Base-by-base conservation (phyloP, 225 moss, liverwort and hornwort genomes). In the Thuidium tamariscinum region DNA sequence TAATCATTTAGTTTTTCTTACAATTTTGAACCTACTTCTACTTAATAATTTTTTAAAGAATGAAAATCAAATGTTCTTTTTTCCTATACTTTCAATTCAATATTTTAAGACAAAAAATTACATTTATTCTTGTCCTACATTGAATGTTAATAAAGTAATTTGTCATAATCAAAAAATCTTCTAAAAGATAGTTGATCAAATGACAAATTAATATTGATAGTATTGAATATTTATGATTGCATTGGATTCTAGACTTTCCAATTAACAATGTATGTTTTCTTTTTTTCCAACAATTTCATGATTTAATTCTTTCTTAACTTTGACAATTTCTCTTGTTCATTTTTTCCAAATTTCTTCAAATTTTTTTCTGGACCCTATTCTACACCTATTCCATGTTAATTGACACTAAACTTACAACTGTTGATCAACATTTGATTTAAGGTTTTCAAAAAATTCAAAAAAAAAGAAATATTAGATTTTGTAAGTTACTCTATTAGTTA, bases 351-450 rank as follows among this genome's bases (percentile, higher is more conserved):
- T 25, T 39, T 15, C 14, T 23, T 25, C 41, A 4, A 4, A 4
- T 68, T 68, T 25, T 39, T 2, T 3, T 0, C 4, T 1, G 0
- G 8, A 22, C 4, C 8, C 0, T 39, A 2, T 1, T 2, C 13
- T 68, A 7, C 0, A 14, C 3, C 23, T 7, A 39, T 14, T 30
- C 2, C 1, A 30, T 73, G 1, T 1, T 2, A 73, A 32, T 49
- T 49, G 20, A 2, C 8, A 3, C 21, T 49, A 13, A 21, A 34
- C 2, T 34, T 51, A 49, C 16, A 49, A 20, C 13, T 13, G 34
- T 21, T 34, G 0, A 34, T 34, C 3, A 51, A 21, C 8, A 13
- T 74, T 74, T 0, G 1, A 21, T 20, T 34, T 8, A 13, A 49
- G 0, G 0, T 12, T 32, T 73, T 48, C 19, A 3, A 21, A 74